A percentile compares a stretch with the other conserved stretches of the same genome.
Conservation (phyloP, 345 rosid species). For the Streptanthus diversifolius region DNA sequence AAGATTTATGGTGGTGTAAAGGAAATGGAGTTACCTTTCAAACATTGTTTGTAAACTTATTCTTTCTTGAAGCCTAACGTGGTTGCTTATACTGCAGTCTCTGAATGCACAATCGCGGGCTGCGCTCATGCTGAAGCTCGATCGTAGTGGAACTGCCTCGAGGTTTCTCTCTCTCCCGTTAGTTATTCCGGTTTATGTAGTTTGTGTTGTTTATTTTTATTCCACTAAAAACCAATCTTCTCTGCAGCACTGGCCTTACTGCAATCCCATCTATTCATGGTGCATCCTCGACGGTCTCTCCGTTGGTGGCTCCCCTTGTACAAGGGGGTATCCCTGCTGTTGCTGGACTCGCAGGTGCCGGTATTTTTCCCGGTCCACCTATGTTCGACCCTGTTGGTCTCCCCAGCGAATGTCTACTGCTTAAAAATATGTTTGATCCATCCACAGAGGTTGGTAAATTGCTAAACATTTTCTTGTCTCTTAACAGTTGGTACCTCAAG, state of each 20-base stretch:
- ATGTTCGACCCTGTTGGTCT: slow-evolving; percentile 55
- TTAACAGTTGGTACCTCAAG: not conserved
- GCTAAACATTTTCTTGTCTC: not conserved
- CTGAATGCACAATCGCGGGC: slow-evolving; percentile 90
- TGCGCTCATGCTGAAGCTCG: slow-evolving; percentile 87
- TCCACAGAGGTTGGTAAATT: slow-evolving; percentile 54
- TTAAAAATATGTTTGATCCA: slow-evolving; percentile 98
- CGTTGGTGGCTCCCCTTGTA: slow-evolving; percentile 50
- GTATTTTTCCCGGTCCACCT: slow-evolving; percentile 51
- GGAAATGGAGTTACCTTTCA: not conserved
- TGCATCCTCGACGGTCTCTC: slow-evolving; percentile 41
- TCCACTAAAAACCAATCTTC: slow-evolving; percentile 35
- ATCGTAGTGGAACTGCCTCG: slow-evolving; percentile 75
- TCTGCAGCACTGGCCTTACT: slow-evolving; percentile 44
- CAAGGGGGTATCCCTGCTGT: slow-evolving; percentile 48
- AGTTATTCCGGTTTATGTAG: slow-evolving; percentile 3
- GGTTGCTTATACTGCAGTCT: slow-evolving; percentile 49
- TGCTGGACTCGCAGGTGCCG: slow-evolving; percentile 52
- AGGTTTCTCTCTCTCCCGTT: slow-evolving; percentile 44
- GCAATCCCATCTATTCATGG: slow-evolving; percentile 46
- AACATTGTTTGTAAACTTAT: not conserved
- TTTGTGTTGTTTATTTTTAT: not conserved
- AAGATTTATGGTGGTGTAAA: not conserved
- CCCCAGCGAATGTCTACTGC: slow-evolving; percentile 74
- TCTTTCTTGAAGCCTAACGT: slow-evolving; percentile 2